Evolutionary conservation across 345 rosid species (phyloP).

Genomic region (Streptanthus diversifolius): DNA sequence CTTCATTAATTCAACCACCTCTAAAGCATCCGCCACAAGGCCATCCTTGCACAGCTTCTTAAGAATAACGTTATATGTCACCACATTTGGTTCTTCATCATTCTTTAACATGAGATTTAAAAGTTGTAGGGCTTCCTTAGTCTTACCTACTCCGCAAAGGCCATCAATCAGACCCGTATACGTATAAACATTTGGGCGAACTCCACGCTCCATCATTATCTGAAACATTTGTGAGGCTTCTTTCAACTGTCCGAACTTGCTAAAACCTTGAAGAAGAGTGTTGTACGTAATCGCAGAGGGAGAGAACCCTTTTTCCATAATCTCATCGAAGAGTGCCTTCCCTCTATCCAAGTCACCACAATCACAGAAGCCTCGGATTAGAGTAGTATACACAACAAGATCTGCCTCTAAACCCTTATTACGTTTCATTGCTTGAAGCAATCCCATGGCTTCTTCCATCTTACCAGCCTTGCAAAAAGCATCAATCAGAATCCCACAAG

Average conservation of each 20-base stretch:
- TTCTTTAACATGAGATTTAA: conserved; percentile 47
- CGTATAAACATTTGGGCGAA: conserved; percentile 46
- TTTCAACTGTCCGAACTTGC: conserved; percentile 48
- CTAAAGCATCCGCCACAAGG: conserved; percentile 48
- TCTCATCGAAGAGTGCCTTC: conserved; percentile 43
- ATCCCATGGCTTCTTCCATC: conserved; percentile 45
- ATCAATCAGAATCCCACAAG: conserved; percentile 49
- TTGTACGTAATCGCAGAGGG: conserved; percentile 44
- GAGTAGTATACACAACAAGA: conserved; percentile 40
- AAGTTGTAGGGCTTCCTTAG: conserved; percentile 50
- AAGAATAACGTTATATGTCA: conserved; percentile 55
- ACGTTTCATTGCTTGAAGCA: conserved; percentile 43
- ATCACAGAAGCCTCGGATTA: conserved; percentile 35
- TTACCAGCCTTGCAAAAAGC: conserved; percentile 56
- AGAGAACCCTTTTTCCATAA: conserved; percentile 43
- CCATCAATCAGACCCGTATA: conserved; percentile 53
- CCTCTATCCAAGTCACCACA: conserved; percentile 40
- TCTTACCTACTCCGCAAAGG: conserved; percentile 49
- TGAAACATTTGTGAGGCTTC: conserved; percentile 42
- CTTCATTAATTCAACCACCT: conserved; percentile 48
- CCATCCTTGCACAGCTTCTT: conserved; percentile 58
- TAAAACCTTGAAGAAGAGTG: conserved; percentile 43
- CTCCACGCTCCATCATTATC: conserved; percentile 46
- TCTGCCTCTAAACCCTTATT: conserved; percentile 46
- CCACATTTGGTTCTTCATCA: conserved; percentile 45